phyloP scores from a whole-genome alignment of 371 early-diverging fungal species.

The Lichtheimia ornata region DNA sequence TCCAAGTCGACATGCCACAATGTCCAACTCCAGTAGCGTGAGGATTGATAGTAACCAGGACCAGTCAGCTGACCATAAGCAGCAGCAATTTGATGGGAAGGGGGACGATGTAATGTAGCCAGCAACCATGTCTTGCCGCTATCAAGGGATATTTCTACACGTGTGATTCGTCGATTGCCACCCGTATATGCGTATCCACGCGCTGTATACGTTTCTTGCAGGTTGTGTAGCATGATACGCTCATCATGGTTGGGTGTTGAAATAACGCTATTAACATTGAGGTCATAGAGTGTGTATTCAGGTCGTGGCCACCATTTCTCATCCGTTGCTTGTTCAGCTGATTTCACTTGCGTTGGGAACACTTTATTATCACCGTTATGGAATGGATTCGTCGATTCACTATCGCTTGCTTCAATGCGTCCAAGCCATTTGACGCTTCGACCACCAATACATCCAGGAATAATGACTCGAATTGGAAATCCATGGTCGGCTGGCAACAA shows the following conservation, averaged over 20 bases:
- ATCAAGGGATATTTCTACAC: conserved; percentile 82
- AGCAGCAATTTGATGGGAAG: conserved; percentile 25
- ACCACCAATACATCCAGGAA: conserved; percentile 89
- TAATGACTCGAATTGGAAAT: conserved; percentile 78
- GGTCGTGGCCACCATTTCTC: conserved; percentile 62
- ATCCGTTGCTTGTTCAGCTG: conserved; percentile 44
- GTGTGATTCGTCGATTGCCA: conserved; percentile 69
- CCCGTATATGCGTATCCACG: conserved; percentile 81
- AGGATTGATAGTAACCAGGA: conserved; percentile 20
- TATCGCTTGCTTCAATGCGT: conserved; percentile 60
- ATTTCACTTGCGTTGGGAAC: conserved; percentile 64
- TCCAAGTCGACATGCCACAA: conserved; percentile 62
- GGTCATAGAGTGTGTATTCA: conserved; percentile 71
- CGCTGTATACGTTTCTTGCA: conserved; percentile 39
- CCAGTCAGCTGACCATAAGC: conserved; percentile 19
- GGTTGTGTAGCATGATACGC: conserved; percentile 25
- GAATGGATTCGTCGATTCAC: conserved; percentile 70
- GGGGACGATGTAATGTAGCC: conserved; percentile 42
- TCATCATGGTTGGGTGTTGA: conserved; percentile 49
- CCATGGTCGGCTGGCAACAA: conserved; percentile 79
- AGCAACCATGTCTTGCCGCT: conserved; percentile 78
- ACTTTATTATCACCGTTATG: conserved; percentile 86
- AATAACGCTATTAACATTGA: conserved; percentile 65
- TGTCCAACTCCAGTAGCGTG: conserved; percentile 73
- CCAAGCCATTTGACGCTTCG: conserved; percentile 83